Base-by-base conservation (phyloP, 2,329 filamentous ascomycete species). In the Achaetomium macrosporum region DNA sequence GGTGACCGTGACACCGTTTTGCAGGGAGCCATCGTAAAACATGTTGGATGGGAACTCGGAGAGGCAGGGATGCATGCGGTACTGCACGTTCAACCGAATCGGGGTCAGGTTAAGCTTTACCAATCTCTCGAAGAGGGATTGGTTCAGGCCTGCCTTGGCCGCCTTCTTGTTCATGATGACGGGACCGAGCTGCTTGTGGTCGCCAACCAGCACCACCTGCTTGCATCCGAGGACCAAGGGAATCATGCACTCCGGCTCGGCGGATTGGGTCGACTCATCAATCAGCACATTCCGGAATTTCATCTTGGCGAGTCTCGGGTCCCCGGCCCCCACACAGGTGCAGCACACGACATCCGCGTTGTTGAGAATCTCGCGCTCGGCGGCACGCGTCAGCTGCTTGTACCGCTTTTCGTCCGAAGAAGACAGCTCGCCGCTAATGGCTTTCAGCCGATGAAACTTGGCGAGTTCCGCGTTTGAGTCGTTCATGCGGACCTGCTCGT, bases 161-260 rank as follows among this genome's bases (percentile, higher is more conserved):
- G 93, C 93, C 73, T 97, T 97, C 79, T 99, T 99, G 79, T 99
- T 99, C 92, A 99, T 99, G 67, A 99, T 97, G 64, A 99, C 93
- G 1, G 93, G 93, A 0, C 93, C 93, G 59, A 99, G 82, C 69
- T 99, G 93, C 71, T 97, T 95, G 71, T 99, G 93, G 66, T 99
- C 93, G 66, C 93, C 93, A 40, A 99, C 93, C 35, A 99, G 81
- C n/a, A 99, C 93, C 46, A 96, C 90, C 70, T 99, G 93, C 74
- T 99, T 99, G 77, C 93, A 99, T 47, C 93, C 93, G 19, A 99
- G 79, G 31, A 99, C 92, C 39, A 99, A 76, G 16, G 93, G 93
- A 63, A 99, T 99, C 90, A 99, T 95, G 70, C 93, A 99, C 70
- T 99, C 93, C 0, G 93, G 93, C 69, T 99, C 93, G 2, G 93